phyloP scores from a whole-genome alignment of 352 stramenopile species.

The Phytophthora multivora region DNA sequence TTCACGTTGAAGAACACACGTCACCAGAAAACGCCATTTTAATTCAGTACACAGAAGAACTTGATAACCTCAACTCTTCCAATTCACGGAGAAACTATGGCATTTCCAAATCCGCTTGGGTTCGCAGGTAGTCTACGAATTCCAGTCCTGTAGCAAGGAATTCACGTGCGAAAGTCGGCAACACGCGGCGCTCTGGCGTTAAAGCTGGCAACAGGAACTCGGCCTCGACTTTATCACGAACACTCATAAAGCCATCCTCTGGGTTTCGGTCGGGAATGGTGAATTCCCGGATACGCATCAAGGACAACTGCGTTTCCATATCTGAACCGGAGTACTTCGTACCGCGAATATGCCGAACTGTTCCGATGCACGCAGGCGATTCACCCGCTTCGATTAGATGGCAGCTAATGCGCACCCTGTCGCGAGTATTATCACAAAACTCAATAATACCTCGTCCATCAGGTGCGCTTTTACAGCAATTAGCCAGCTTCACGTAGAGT shows the following conservation, averaged over 20 bases:
- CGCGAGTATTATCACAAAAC: conserved; percentile 49
- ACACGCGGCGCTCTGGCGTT: conserved; percentile 54
- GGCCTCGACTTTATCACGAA: conserved; percentile 62
- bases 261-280: conserved; percentile 47
- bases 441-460: conserved; percentile 62
- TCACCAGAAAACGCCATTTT: not conserved
- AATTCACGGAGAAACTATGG: conserved; percentile 16
- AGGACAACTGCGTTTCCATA: conserved; percentile 40
- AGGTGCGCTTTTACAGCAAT: conserved; percentile 36
- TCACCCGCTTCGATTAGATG: conserved; percentile 53
- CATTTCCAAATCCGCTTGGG: conserved; percentile 29
- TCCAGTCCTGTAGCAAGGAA: conserved; percentile 64
- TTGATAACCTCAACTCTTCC: not conserved
- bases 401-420: conserved; percentile 58
- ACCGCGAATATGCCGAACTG: conserved; percentile 58
- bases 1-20: not conserved
- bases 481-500: conserved; percentile 42
- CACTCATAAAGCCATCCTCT: conserved; percentile 53
- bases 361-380: conserved; percentile 45
- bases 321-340: conserved; percentile 48
- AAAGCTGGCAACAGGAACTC: conserved; percentile 69
- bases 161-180: conserved; percentile 51
- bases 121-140: conserved; percentile 72
- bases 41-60: not conserved
- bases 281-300: conserved; percentile 69